These are phyloP conservation scores for Teratosphaeria pseudoeucalypti DNA, from an alignment of 2,329 filamentous ascomycete genomes.

Conservation along the genomic window DNA sequence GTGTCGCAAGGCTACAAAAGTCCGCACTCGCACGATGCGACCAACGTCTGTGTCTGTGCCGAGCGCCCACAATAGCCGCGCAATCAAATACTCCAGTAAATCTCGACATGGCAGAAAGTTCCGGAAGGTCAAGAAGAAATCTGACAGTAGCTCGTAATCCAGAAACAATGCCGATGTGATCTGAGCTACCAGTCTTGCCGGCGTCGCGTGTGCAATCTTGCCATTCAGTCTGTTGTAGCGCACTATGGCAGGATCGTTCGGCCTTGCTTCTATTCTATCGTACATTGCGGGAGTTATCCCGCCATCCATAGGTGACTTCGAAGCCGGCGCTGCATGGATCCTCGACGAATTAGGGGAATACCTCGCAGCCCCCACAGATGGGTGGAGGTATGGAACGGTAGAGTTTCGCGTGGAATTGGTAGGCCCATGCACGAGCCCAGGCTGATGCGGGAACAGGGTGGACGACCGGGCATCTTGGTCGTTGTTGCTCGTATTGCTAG, in stretches of 20 bases:
- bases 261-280: constrained; percentile 67
- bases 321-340: constrained; percentile 2
- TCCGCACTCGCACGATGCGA: constrained; percentile 87
- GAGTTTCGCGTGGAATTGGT: neutral
- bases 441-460: constrained; percentile 32
- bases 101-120: constrained; percentile 69
- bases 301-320: neutral
- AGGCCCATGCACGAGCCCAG: constrained; percentile 12
- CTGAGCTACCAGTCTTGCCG: constrained; percentile 82
- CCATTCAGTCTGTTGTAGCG: constrained; percentile 49
- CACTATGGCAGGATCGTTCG: constrained; percentile 73
- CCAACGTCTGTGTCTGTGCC: constrained; percentile 70
- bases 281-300: constrained; percentile 57
- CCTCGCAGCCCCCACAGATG: constrained; percentile 2
- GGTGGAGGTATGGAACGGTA: constrained; percentile 10
- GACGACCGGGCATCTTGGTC: constrained; percentile 61
- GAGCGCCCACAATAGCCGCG: constrained; percentile 79
- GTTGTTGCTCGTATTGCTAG: constrained; percentile 52
- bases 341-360: constrained; percentile 2
- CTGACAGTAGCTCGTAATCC: constrained; percentile 91
- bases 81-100: constrained; percentile 72
- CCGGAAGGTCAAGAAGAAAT: constrained; percentile 94
- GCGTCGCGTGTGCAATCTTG: constrained; percentile 80
- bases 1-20: constrained; percentile 88
- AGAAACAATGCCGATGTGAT: constrained; percentile 94